Evolutionary conservation across 257 asterid species (phyloP).

Genomic region (Perilla frutescens): DNA sequence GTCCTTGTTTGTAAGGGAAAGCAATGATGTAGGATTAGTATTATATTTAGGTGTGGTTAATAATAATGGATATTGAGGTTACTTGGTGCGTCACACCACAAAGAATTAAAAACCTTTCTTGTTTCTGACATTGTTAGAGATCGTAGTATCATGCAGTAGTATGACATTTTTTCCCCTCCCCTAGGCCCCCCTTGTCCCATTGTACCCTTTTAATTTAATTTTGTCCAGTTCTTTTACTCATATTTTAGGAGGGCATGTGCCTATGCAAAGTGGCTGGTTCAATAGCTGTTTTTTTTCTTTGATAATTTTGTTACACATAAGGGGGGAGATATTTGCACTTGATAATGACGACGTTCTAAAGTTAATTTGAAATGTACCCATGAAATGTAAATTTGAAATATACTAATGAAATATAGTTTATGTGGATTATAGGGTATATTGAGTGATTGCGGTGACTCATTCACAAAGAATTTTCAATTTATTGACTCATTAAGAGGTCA

Average conservation of each 20-base stretch:
- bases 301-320: slow-evolving; percentile 23
- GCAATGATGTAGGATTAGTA: background rate
- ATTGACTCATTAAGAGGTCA: slow-evolving; percentile 88
- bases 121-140: slow-evolving; percentile 6
- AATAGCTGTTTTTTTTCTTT: slow-evolving; percentile 23
- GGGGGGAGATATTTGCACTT: slow-evolving; percentile 6
- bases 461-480: slow-evolving; percentile 73
- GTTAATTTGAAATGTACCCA: background rate
- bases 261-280: slow-evolving; percentile 24
- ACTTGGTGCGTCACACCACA: background rate
- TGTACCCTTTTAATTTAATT: background rate
- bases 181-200: background rate
- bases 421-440: slow-evolving; percentile 65
- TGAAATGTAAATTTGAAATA: background rate
- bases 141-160: background rate
- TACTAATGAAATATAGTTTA: slow-evolving; percentile 27
- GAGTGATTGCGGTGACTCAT: slow-evolving; percentile 71
- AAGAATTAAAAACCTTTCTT: background rate
- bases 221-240: slow-evolving; percentile 13
- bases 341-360: slow-evolving; percentile 10
- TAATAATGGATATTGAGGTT: background rate
- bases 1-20: slow-evolving; percentile 19
- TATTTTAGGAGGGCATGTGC: slow-evolving; percentile 27
- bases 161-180: background rate
- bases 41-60: background rate